Conservation (phyloP, 495 filamentous ascomycete genomes). For the Daldinia bambusicola region DNA sequence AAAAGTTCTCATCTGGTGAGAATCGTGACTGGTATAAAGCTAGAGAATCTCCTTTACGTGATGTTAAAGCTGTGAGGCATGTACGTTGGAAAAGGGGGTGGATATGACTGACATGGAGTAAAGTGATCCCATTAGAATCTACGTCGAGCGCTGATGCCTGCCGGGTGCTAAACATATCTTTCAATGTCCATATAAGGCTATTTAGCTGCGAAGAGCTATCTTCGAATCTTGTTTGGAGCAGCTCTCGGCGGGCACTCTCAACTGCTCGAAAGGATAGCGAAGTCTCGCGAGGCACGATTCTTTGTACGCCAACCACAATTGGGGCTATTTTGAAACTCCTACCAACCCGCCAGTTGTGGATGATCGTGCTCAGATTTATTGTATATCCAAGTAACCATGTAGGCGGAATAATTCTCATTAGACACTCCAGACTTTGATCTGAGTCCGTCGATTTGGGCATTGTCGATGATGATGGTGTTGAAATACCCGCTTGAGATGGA, state of each 20-base stretch:
- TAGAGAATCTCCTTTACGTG: no score
- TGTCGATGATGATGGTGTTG: not conserved
- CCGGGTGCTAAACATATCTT: not conserved
- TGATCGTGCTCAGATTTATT: not conserved
- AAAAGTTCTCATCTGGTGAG: no score
- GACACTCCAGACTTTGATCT: no score
- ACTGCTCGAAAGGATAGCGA: no score
- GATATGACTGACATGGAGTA: slow-evolving; percentile 1
- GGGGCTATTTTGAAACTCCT: no score
- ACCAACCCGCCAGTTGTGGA: not conserved
- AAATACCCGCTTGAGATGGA: not conserved
- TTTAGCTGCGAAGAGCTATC: no score
- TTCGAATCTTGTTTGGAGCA: no score
- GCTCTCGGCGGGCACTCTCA: no score
- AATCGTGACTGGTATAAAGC: no score
- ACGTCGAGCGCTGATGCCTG: not conserved
- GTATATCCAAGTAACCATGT: not conserved
- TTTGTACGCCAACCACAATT: no score
- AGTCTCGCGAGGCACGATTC: no score
- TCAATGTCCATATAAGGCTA: not conserved
- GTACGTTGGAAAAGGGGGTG: not conserved
- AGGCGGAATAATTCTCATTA: not conserved
- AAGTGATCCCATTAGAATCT: not conserved
- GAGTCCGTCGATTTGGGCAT: no score
- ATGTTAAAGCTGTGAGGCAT: not conserved